phyloP scores from a whole-genome alignment of 176 grass and related monocot genomes.

The Puccinellia tenuiflora region DNA sequence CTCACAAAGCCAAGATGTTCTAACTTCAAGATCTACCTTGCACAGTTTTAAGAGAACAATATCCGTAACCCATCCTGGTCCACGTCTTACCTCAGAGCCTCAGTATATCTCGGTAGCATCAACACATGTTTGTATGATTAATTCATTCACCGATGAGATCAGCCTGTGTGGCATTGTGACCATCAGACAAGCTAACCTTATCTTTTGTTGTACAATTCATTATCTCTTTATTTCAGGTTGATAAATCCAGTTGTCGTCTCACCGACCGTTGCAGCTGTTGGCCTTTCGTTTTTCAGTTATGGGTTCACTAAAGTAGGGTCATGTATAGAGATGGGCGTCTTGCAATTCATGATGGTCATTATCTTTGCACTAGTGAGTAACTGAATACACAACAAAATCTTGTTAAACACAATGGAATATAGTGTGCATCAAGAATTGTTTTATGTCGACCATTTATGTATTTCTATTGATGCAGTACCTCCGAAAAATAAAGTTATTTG shows the following conservation, averaged over 20 bases:
- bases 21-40: not conserved
- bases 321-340: slow-evolving; percentile 86
- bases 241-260: slow-evolving; percentile 94
- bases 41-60: not conserved
- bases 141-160: not conserved
- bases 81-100: not conserved
- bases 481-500: slow-evolving; percentile 93
- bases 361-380: slow-evolving; percentile 96
- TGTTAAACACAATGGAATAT: not conserved
- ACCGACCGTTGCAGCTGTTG: slow-evolving; percentile 87
- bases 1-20: not conserved
- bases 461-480: slow-evolving; percentile 64
- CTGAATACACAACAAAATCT: slow-evolving; percentile 52
- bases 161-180: not conserved
- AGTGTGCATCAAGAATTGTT: not conserved
- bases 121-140: not conserved
- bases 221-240: slow-evolving; percentile 62
- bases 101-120: not conserved
- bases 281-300: slow-evolving; percentile 97
- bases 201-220: not conserved
- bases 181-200: not conserved
- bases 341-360: slow-evolving; percentile 77
- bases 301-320: slow-evolving; percentile 79
- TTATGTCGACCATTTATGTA: slow-evolving; percentile 23
- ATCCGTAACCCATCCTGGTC: not conserved